Base-by-base conservation (phyloP, 2,329 filamentous ascomycete genomes). In the Cordyceps fumosorosea region DNA sequence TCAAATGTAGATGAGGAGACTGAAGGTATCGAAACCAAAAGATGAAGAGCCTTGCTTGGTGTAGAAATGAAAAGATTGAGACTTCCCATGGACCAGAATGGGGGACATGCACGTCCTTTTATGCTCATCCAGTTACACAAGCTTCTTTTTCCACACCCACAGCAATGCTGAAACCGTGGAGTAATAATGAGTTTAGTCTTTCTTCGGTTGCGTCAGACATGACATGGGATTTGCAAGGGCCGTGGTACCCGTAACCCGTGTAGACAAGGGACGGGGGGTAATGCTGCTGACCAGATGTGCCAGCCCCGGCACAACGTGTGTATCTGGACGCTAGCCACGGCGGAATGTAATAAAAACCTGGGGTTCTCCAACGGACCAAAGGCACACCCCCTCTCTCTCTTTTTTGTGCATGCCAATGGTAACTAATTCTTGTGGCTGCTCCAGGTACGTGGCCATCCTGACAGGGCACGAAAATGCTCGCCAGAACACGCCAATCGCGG, bases 201-300 rank as follows among this genome's bases (percentile, higher is more conserved):
- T 16, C 16, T 42, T 59, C 29, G 22, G 48, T 26, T 54, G 58
- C 51, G 58, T 60, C 58, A 60, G 58, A 52, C 16, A 60, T 37
- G 57, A 53, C 58, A 54, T 54, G 58, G 58, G 50, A 60, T 60
- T 52, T 44, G 48, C 57, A 60, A 53, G 51, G 58, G 58, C 50
- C 57, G 50, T 60, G 57, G 37, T 14, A 60, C 50, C 50, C 57
- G 12, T 18, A 42, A 42, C 3, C 29, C 34, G 50, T 54, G 50
- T 42, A 32, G 47, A 44, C 47, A 45, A 11, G 34, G 37, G 8
- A 29, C 29, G 24, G 47, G 47, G 29, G 11, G 44, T 10, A n/a
- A n/a, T 18, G 16, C 11, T 29, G 58, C 51, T 60, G 51, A 60
- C 51, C 24, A 54, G 20, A 32, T 37, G 34, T 44, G 40, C 40